phyloP scores from a whole-genome alignment of 2,329 filamentous ascomycete species.

The Cytospora chrysosperma region DNA sequence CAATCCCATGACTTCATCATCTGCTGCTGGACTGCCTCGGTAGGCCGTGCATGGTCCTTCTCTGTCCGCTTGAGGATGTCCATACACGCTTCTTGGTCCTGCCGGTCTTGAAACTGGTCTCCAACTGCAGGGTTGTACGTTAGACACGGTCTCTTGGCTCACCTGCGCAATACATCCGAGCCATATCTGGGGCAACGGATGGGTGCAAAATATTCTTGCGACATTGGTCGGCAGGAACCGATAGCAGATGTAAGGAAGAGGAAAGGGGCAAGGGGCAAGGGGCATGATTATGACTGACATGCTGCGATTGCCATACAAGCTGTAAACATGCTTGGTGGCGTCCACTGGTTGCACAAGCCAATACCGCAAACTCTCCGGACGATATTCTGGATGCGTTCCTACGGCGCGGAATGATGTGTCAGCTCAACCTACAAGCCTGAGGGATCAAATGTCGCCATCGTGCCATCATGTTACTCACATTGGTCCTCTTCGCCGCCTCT shows the following conservation, averaged over 20 bases:
- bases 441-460: not conserved
- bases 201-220: not conserved
- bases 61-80: constrained; percentile 34
- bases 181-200: not conserved
- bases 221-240: constrained; percentile 1
- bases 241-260: constrained; percentile 11
- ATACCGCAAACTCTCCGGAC: constrained; percentile 59
- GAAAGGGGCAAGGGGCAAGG: too few relatives aligned
- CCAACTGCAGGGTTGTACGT: constrained; percentile 30
- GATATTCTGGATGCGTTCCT: constrained; percentile 45
- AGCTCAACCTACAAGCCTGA: constrained; percentile 10
- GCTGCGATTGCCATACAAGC: constrained; percentile 55
- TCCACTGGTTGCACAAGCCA: constrained; percentile 54
- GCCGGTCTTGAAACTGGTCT: constrained; percentile 31
- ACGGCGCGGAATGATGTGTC: constrained; percentile 1
- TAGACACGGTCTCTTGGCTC: constrained; percentile 9
- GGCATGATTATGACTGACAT: constrained; percentile 39
- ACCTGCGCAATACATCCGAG: not conserved
- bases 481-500: constrained; percentile 39
- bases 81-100: constrained; percentile 34
- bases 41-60: constrained; percentile 34
- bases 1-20: constrained; percentile 34
- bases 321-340: constrained; percentile 56
- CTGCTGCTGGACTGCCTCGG: constrained; percentile 32
- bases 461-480: constrained; percentile 34